Base-by-base conservation (phyloP, 352 stramenopile species). In the Phytophthora ramorum region DNA sequence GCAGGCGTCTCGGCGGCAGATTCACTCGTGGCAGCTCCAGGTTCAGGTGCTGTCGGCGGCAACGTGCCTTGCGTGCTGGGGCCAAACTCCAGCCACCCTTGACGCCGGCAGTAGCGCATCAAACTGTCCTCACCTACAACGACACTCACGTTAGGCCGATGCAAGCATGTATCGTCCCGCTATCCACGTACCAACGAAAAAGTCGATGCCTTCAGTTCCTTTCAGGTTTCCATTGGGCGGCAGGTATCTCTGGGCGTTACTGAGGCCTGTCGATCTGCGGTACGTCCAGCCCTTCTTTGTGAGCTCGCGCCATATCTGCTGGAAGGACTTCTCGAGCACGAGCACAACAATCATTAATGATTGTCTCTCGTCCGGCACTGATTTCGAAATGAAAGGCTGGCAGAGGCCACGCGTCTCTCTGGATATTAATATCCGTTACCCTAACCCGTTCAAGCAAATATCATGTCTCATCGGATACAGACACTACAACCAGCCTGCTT, bases 221-320 rank as follows among this genome's bases (percentile, higher is more conserved):
- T 56, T 63, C 2, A 57, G 16, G 22, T 55, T 48, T 6, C 55
- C 55, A 45, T 10, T 16, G 34, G 56, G 32, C 0, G 37, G 37
- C 14, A 43, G 16, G 14, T 43, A 19, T 19, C 37, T 43, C 37
- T 43, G 37, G 12, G 13, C 54, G 43, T 54, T 50, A 30, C 43
- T 62, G 14, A 54, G 41, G 1, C 54, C 54, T 8, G 54, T 46
- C 13, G 13, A 50, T 26, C 12, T 56, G 12, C 40, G 14, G 54
- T 47, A 53, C 12, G 54, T 54, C 41, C 45, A 57, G 24, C 45
- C 45, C 13, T 63, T 63, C 45, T 62, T 62, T 5, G 20, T 46
- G 13, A 62, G 24, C 20, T 62, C 54, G 30, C 41, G 30, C 43
- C 30, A 54, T 40, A 53, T 62, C 30, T 62, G 19, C 32, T 62